Conservation (phyloP, 1,284 basidiomycete genomes). For the Taiwanofungus camphoratus region DNA sequence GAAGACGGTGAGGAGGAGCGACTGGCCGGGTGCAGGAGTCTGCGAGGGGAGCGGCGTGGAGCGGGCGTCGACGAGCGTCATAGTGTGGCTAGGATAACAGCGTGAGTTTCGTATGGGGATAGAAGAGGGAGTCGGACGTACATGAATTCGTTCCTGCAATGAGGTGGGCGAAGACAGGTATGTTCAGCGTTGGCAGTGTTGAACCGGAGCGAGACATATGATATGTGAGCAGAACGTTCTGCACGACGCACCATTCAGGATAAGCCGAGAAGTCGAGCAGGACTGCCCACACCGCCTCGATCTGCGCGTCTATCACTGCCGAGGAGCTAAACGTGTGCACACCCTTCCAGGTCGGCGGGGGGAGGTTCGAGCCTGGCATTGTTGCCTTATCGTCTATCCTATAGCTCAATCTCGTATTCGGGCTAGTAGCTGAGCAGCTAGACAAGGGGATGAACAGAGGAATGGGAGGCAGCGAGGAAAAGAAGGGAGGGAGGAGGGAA, state of each 20-base stretch:
- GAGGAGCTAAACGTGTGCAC: conserved; percentile 36
- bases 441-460: too few species aligned
- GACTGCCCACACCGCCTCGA: conserved; percentile 42
- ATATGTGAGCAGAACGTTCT: too few species aligned
- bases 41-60: conserved; percentile 41
- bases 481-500: too few species aligned
- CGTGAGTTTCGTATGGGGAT: too few species aligned
- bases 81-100: conserved; percentile 44
- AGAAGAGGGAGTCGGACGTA: too few species aligned
- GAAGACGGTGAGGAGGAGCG: conserved; percentile 47
- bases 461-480: too few species aligned
- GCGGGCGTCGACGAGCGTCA: conserved; percentile 41
- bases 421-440: too few species aligned
- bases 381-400: too few species aligned
- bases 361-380: conserved; percentile 18
- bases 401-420: too few species aligned
- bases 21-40: conserved; percentile 40
- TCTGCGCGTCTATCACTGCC: conserved; percentile 39
- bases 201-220: too few species aligned
- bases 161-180: background rate
- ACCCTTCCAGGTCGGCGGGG: conserved; percentile 15
- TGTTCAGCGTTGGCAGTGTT: background rate
- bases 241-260: conserved; percentile 48
- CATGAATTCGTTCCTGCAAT: conserved; percentile 67
- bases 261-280: conserved; percentile 44